Conservation (phyloP, 2,329 filamentous ascomycete species). For the Colletotrichum tropicicola region DNA sequence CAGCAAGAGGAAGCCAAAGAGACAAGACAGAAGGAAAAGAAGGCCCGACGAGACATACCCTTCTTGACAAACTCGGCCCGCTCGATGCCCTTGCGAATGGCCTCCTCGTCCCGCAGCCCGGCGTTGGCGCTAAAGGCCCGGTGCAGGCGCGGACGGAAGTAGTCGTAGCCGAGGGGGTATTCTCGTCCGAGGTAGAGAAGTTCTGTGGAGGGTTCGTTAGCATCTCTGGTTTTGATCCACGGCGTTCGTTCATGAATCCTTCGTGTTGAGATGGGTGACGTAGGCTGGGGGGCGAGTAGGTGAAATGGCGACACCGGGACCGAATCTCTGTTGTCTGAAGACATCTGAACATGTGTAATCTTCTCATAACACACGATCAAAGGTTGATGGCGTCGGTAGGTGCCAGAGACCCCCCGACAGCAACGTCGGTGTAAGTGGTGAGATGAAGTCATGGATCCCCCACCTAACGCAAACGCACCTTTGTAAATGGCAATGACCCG, state of each 20-base stretch:
- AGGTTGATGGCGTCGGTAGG: too few relatives aligned
- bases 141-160: constrained; percentile 84
- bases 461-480: constrained; percentile 65
- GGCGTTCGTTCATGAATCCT: background rate
- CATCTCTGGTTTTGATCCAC: background rate
- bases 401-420: too few relatives aligned
- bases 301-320: too few relatives aligned
- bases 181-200: constrained; percentile 85
- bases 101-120: constrained; percentile 72
- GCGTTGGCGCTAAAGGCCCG: constrained; percentile 85
- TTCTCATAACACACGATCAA: too few relatives aligned
- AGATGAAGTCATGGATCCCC: background rate
- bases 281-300: too few relatives aligned
- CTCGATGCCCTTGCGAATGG: constrained; percentile 79
- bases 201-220: constrained; percentile 59
- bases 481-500: constrained; percentile 91
- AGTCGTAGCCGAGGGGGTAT: constrained; percentile 84
- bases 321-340: too few relatives aligned
- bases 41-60: constrained; percentile 64
- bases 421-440: background rate
- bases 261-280: too few relatives aligned
- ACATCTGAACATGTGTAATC: too few relatives aligned
- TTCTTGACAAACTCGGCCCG: constrained; percentile 91
- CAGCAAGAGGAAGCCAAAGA: background rate
- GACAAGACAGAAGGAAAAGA: background rate